Percentiles rank a stretch among this genome's conserved stretches.
Conservation (phyloP, 2,329 filamentous ascomycete genomes). For the Paraphaeosphaeria minitans region DNA sequence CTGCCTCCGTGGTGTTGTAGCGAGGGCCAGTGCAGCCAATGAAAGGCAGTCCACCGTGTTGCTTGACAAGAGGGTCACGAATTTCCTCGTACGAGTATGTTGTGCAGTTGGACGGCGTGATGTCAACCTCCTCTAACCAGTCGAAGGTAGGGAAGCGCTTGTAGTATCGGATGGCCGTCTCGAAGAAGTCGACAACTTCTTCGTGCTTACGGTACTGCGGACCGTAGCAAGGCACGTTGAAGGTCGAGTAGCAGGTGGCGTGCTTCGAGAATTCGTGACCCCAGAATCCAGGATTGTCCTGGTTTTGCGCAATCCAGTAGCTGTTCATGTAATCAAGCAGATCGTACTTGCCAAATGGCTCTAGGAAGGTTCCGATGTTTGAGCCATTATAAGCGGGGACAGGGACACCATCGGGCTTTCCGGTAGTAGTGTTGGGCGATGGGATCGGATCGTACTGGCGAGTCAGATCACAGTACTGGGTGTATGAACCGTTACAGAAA, state of each 20-base stretch:
- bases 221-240: constrained; percentile 69
- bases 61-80: constrained; percentile 55
- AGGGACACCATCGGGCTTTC: constrained; percentile 55
- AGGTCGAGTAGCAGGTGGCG: constrained; percentile 70
- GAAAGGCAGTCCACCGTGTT: constrained; percentile 63
- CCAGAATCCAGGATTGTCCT: constrained; percentile 66
- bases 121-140: constrained; percentile 62
- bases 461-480: constrained; percentile 69
- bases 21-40: constrained; percentile 65
- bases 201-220: constrained; percentile 61
- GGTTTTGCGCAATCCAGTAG: constrained; percentile 65
- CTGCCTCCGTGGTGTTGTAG: constrained; percentile 65
- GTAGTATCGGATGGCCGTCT: constrained; percentile 64
- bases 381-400: constrained; percentile 65
- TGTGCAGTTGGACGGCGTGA: constrained; percentile 64
- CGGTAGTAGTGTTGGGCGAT: constrained; percentile 67
- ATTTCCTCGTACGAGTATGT: constrained; percentile 61
- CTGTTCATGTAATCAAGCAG: constrained; percentile 69
- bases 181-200: constrained; percentile 68
- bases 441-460: constrained; percentile 68
- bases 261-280: constrained; percentile 72
- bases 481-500: constrained; percentile 63
- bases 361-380: constrained; percentile 63
- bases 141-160: constrained; percentile 62
- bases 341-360: constrained; percentile 62